Base-by-base conservation (phyloP, 768 basidiomycete genomes). In the Leccinum sublutescens region DNA sequence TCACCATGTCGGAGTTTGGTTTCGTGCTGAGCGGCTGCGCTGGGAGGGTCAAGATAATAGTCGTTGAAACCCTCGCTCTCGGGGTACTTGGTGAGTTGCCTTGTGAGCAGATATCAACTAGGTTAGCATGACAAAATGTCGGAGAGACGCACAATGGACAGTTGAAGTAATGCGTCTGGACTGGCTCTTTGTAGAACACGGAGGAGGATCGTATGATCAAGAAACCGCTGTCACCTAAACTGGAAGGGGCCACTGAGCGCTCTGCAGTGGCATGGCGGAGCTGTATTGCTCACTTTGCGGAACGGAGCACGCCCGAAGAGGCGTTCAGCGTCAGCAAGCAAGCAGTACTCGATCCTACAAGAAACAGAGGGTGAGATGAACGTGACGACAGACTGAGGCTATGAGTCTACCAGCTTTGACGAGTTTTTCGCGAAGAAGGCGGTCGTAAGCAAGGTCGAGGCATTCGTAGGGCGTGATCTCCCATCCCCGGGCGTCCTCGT, bases 201-300 rank as follows among this genome's bases (percentile, higher is more conserved):
- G 84, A 78, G 25, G 86, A 85, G 15, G 85, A 82, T 36, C 90
- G 85, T 58, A 90, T 82, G 50, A 91, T 84, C 61, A 82, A 78
- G 69, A 84, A 91, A 7, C 89, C 89, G 58, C 89, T 91, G 70
- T 91, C 89, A n/a, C 89, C 89, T 64, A 91, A 76, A 69, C 89
- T 91, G 57, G 50, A 61, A 38, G 49, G 51, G 58, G 61, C 38
- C 25, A 53, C 49, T 57, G 48, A 59, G 50, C 55, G 49, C 38
- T 29, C 43, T 45, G 51, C 55, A 50, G 52, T 17, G 53, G 43
- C 52, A 49, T 48, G 38, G 34, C 21, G 6, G 33, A 23, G 50
- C 11, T 31, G 49, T 9, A 12, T 51, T 25, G 76, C 83, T 64
- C 68, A 91, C 91, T 91, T 93, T 57, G 89, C 88, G 23, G 89